These are phyloP conservation scores for Suhomyces vadensis DNA, from an alignment of 805 yeast genomes.

Conservation along the genomic window DNA sequence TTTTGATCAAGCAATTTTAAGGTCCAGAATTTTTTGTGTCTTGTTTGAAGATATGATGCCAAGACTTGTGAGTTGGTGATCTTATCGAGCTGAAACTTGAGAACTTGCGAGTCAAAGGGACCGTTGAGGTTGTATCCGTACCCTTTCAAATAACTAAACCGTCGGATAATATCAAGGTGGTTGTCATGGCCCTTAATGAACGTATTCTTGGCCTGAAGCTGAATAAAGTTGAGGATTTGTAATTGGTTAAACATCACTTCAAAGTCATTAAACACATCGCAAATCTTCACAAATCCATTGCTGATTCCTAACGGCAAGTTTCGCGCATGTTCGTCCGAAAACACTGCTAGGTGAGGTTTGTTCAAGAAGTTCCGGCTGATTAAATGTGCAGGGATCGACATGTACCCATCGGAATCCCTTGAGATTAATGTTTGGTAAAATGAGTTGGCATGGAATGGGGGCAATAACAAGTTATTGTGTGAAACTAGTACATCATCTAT, in stretches of 20 bases:
- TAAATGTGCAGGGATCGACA: conserved; percentile 34
- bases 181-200: conserved; percentile 7
- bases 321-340: conserved; percentile 8
- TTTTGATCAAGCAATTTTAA: conserved; percentile 23
- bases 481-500: conserved; percentile 31
- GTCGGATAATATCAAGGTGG: conserved; percentile 12
- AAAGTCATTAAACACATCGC: conserved; percentile 23
- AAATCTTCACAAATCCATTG: conserved; percentile 30
- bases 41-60: conserved; percentile 15
- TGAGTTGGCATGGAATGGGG: conserved; percentile 34
- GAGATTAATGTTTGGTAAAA: conserved; percentile 40
- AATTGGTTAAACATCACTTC: conserved; percentile 37
- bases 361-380: conserved; percentile 36
- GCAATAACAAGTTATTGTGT: conserved; percentile 38
- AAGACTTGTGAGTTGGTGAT: conserved; percentile 18
- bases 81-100: conserved; percentile 17
- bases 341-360: conserved; percentile 15
- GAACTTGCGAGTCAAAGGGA: conserved; percentile 19
- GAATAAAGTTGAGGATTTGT: conserved; percentile 36
- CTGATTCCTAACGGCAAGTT: conserved; percentile 30
- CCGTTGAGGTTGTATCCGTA: conserved; percentile 39
- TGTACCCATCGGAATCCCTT: conserved; percentile 35
- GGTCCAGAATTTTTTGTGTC: conserved; percentile 24
- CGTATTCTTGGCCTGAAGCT: conserved; percentile 14
- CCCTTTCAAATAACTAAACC: conserved; percentile 29